These are phyloP conservation scores for Trifolium repens DNA, from an alignment of 306 rosid genomes.

Conservation along the genomic window DNA sequence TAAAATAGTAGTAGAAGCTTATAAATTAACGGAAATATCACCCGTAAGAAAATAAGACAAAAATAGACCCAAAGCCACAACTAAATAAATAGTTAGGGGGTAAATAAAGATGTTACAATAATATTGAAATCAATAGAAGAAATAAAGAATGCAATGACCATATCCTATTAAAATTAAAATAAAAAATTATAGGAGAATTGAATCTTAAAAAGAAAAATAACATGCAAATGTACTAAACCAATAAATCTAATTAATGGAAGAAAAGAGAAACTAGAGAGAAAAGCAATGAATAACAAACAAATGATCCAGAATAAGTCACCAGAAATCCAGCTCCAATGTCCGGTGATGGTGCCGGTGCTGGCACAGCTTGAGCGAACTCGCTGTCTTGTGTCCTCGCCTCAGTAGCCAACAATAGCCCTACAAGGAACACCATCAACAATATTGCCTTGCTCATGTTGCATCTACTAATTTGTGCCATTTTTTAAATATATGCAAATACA, in stretches of 20 bases:
- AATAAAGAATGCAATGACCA: neutral
- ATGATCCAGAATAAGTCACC: conserved; percentile 41
- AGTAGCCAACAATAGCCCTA: conserved; percentile 44
- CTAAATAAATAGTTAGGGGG: neutral
- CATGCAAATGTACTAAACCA: neutral
- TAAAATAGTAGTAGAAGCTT: too few relatives aligned
- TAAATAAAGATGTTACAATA: neutral
- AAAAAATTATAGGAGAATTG: neutral
- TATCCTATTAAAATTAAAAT: neutral
- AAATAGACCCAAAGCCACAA: neutral
- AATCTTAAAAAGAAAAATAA: neutral
- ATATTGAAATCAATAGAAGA: neutral
- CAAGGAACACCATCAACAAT: conserved; percentile 43
- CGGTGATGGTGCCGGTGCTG: conserved; percentile 55
- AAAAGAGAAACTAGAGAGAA: conserved; percentile 48
- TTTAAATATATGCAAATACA: neutral
- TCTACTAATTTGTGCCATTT: conserved; percentile 54
- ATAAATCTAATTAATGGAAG: conserved; percentile 21
- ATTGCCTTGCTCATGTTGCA: conserved; percentile 38
- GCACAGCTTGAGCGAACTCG: conserved; percentile 33
- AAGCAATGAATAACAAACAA: conserved; percentile 46
- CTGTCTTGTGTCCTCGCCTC: conserved; percentile 44
- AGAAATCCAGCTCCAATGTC: conserved; percentile 57
- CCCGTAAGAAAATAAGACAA: too few relatives aligned
- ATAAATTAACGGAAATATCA: too few relatives aligned